A percentile compares a stretch with the other conserved stretches of the same genome.
Evolutionary conservation across 1,284 basidiomycete genomes (phyloP).

Genomic region (Macrocystidia cucumis): DNA sequence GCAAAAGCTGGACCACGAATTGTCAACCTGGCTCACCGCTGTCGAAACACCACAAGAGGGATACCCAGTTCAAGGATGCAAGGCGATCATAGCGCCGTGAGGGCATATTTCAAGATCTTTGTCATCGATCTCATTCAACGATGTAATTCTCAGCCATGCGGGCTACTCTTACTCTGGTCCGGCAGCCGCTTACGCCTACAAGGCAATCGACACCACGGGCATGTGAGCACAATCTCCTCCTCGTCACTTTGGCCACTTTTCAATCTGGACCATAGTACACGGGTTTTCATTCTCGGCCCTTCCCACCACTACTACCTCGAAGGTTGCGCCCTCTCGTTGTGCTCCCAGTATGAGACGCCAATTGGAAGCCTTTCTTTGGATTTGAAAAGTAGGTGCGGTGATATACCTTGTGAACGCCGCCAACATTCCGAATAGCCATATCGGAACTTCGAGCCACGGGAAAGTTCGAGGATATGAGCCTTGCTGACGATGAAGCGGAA

Average conservation of each 20-base stretch:
- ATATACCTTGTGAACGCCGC: not conserved
- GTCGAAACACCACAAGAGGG: constrained; percentile 44
- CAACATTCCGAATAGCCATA: constrained; percentile 44
- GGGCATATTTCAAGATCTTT: constrained; percentile 19
- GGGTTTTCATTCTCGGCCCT: constrained; percentile 93
- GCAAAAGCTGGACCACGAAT: constrained; percentile 48
- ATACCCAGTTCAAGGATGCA: constrained; percentile 72
- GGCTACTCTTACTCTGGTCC: constrained; percentile 94
- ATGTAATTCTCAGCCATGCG: constrained; percentile 66
- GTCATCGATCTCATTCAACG: not conserved
- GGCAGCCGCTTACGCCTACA: constrained; percentile 95
- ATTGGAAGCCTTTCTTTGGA: constrained; percentile 81
- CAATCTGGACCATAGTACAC: constrained; percentile 46
- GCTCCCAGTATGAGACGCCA: constrained; percentile 78
- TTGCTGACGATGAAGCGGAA: constrained; percentile 81
- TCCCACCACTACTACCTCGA: constrained; percentile 90
- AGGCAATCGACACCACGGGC: constrained; percentile 70
- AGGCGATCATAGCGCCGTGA: constrained; percentile 95
- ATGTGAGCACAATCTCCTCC: constrained; percentile 44
- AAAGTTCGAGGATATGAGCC: constrained; percentile 66
- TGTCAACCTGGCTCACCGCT: constrained; percentile 55
- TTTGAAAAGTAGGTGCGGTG: constrained; percentile 51
- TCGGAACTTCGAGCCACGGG: constrained; percentile 60
- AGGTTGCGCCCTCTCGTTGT: constrained; percentile 81
- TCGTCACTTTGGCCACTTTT: constrained; percentile 10